A percentile compares a stretch with the other conserved stretches of the same genome.
Conservation (phyloP, 2,329 filamentous ascomycete genomes). For the Colletotrichum aenigma region DNA sequence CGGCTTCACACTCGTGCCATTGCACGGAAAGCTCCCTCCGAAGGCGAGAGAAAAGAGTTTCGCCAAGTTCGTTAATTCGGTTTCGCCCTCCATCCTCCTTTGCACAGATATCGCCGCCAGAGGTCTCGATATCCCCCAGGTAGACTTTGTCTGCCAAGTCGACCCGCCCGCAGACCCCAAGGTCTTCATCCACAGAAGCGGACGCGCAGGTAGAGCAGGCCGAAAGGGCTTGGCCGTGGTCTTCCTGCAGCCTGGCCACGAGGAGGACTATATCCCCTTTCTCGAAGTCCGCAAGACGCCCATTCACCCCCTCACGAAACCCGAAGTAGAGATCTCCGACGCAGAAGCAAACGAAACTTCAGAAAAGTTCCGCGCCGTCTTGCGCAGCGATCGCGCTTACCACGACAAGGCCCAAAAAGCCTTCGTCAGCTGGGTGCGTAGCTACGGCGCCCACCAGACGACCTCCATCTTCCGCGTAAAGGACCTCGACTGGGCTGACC, state of each 20-base stretch:
- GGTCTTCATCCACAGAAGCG: slow-evolving; percentile 92
- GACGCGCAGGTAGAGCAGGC: slow-evolving; percentile 87
- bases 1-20: slow-evolving; percentile 72
- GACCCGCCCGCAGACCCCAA: slow-evolving; percentile 87
- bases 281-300: slow-evolving; percentile 88
- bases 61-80: slow-evolving; percentile 74
- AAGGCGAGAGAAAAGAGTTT: slow-evolving; percentile 91
- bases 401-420: slow-evolving; percentile 90
- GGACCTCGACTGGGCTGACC: slow-evolving; percentile 84
- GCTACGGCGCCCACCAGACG: slow-evolving; percentile 90
- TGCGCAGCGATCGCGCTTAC: slow-evolving; percentile 58
- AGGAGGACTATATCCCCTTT: slow-evolving; percentile 90
- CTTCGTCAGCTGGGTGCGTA: slow-evolving; percentile 92
- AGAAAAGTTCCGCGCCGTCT: slow-evolving; percentile 63
- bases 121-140: slow-evolving; percentile 88
- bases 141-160: slow-evolving; percentile 89
- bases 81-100: slow-evolving; percentile 79
- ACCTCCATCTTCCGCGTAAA: slow-evolving; percentile 85
- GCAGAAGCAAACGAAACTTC: slow-evolving; percentile 64
- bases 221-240: slow-evolving; percentile 84
- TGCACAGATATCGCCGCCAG: slow-evolving; percentile 93
- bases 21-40: slow-evolving; percentile 91
- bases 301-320: slow-evolving; percentile 65
- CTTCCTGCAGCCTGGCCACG: slow-evolving; percentile 81
- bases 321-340: slow-evolving; percentile 60